These are phyloP conservation scores for Thelonectria blattea DNA, from an alignment of 2,329 filamentous ascomycete species.

Conservation along the genomic window DNA sequence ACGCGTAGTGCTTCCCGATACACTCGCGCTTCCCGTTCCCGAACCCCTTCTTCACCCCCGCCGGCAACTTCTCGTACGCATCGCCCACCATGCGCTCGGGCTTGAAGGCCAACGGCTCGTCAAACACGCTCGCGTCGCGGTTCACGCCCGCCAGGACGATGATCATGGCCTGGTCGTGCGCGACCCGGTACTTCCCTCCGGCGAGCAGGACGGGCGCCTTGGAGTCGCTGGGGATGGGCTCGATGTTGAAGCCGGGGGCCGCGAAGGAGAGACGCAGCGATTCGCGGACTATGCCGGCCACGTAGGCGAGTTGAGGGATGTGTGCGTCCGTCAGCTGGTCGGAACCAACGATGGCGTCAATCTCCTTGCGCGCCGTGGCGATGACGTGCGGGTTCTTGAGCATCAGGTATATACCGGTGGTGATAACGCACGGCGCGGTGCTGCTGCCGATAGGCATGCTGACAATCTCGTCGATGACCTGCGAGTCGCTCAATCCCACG, in stretches of 20 bases:
- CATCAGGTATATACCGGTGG: constrained; percentile 56
- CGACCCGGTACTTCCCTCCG: constrained; percentile 56
- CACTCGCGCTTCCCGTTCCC: constrained; percentile 60
- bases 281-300: constrained; percentile 61
- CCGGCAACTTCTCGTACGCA: constrained; percentile 49
- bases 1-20: constrained; percentile 58
- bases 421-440: constrained; percentile 55
- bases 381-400: constrained; percentile 56
- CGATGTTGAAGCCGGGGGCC: constrained; percentile 62
- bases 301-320: constrained; percentile 57
- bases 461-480: constrained; percentile 72
- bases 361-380: constrained; percentile 57
- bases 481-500: constrained; percentile 60
- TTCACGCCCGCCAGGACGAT: constrained; percentile 58
- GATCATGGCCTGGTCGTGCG: constrained; percentile 56
- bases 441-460: constrained; percentile 67
- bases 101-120: constrained; percentile 52
- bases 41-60: constrained; percentile 56
- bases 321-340: constrained; percentile 54
- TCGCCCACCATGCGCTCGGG: constrained; percentile 58
- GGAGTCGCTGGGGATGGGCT: constrained; percentile 49
- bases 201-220: constrained; percentile 54
- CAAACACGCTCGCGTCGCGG: constrained; percentile 55
- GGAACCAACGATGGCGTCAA: constrained; percentile 57
- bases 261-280: constrained; percentile 60